Percentiles rank a stretch among this genome's conserved stretches.
Evolutionary conservation across 129 eudicot genomes (phyloP).

Genomic region (Artemisia annua): DNA sequence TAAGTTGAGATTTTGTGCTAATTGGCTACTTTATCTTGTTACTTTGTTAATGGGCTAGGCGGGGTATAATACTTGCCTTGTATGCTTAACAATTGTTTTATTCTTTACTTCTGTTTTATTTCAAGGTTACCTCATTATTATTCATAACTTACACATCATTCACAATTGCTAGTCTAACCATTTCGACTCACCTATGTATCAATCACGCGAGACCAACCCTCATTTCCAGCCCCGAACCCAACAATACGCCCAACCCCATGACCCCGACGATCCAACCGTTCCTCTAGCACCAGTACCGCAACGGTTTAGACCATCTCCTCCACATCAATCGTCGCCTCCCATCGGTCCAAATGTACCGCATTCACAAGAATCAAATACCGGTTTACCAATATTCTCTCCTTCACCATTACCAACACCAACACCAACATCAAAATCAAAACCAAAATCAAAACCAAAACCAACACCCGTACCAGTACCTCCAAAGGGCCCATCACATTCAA

Average conservation of each 20-base stretch:
- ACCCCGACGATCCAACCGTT: slow-evolving; percentile 21
- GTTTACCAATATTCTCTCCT: slow-evolving; percentile 12
- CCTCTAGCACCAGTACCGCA: slow-evolving; percentile 24
- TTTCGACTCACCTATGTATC: slow-evolving; percentile 45
- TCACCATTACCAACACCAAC: not conserved
- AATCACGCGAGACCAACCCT: slow-evolving; percentile 74
- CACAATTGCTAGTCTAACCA: slow-evolving; percentile 20
- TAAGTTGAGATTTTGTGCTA: not conserved
- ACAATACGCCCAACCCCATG: slow-evolving; percentile 38
- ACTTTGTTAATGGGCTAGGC: slow-evolving; percentile 7
- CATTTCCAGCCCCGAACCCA: slow-evolving; percentile 54
- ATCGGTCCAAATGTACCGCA: slow-evolving; percentile 26
- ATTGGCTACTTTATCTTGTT: not conserved
- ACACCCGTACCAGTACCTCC: not conserved
- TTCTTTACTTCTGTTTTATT: slow-evolving; percentile 55
- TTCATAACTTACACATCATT: slow-evolving; percentile 22
- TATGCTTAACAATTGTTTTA: slow-evolving; percentile 48
- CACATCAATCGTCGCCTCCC: slow-evolving; percentile 4
- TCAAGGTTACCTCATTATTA: slow-evolving; percentile 29
- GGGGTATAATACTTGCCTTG: slow-evolving; percentile 66
- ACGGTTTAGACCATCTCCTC: slow-evolving; percentile 32
- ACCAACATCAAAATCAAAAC: not conserved
- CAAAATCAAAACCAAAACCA: not conserved
- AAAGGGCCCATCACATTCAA: too few relatives aligned
- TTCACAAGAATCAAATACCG: slow-evolving; percentile 19